These are phyloP conservation scores for Rhizopogon roseolus DNA, from an alignment of 768 basidiomycete genomes.

Conservation along the genomic window DNA sequence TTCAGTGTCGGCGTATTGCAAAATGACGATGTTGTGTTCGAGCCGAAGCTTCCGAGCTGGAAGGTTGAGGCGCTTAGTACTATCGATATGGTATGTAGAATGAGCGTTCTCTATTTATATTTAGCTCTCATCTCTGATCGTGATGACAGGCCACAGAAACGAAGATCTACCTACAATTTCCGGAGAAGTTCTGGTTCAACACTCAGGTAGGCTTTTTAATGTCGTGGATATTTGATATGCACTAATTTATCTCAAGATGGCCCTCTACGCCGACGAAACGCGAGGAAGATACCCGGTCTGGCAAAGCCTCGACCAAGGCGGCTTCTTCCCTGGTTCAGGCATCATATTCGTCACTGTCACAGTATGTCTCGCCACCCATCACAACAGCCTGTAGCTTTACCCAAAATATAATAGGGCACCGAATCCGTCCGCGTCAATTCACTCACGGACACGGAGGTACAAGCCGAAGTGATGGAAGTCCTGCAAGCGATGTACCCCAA, in stretches of 20 bases:
- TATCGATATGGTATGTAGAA: constrained; percentile 53
- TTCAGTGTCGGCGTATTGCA: constrained; percentile 72
- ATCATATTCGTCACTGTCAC: constrained; percentile 32
- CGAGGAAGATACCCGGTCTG: constrained; percentile 64
- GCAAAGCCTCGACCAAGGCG: constrained; percentile 56
- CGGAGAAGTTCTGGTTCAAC: constrained; percentile 54
- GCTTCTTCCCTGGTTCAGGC: constrained; percentile 58
- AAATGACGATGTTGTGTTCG: constrained; percentile 52
- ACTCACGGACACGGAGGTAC: constrained; percentile 31
- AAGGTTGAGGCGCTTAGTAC: constrained; percentile 60
- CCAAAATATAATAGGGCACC: neutral
- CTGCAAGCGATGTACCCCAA: constrained; percentile 56
- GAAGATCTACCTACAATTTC: constrained; percentile 64
- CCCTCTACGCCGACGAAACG: constrained; percentile 50
- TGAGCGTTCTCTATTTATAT: no score
- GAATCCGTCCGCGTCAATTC: no score
- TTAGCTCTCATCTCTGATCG: no score
- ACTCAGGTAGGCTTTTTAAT: constrained; percentile 35
- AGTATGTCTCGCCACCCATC: constrained; percentile 6
- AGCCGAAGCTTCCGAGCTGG: constrained; percentile 52
- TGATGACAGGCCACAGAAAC: constrained; percentile 47
- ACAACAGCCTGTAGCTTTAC: neutral
- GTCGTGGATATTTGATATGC: no score
- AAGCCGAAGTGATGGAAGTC: constrained; percentile 51
- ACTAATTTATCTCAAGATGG: constrained; percentile 22